phyloP scores from a whole-genome alignment of 345 rosid genomes.

The Citrus glauca region DNA sequence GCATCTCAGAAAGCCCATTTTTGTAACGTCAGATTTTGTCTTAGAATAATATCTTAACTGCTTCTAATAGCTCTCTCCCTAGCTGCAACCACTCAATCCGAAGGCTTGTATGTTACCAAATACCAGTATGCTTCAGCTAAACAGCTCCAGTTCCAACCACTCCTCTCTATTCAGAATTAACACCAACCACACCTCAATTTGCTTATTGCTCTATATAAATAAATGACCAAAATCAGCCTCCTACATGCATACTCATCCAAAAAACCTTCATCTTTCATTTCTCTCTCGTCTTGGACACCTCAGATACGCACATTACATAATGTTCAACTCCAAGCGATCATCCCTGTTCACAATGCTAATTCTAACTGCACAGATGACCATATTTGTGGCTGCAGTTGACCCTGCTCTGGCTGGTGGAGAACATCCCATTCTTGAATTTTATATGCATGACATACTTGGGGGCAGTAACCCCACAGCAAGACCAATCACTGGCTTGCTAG shows the following conservation, averaged over 20 bases:
- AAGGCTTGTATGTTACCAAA: too few species aligned
- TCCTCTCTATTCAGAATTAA: constrained; percentile 27
- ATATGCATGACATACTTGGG: constrained; percentile 90
- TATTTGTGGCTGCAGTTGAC: constrained; percentile 36
- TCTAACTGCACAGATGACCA: constrained; percentile 13
- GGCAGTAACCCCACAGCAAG: constrained; percentile 88
- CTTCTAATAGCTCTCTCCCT: too few species aligned
- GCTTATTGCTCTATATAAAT: constrained; percentile 24
- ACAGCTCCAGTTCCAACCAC: constrained; percentile 37
- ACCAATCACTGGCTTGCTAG: constrained; percentile 87
- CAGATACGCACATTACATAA: constrained; percentile 18
- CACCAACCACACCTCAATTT: constrained; percentile 41
- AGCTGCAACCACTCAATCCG: background rate
- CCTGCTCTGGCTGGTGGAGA: constrained; percentile 31
- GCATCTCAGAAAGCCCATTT: too few species aligned
- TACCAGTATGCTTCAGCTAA: too few species aligned
- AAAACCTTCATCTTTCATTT: constrained; percentile 1
- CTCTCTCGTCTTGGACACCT: background rate
- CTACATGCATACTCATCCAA: constrained; percentile 23
- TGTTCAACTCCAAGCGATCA: constrained; percentile 46
- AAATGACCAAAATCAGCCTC: constrained; percentile 27
- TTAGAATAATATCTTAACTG: too few species aligned
- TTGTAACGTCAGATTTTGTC: too few species aligned
- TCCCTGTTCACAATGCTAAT: constrained; percentile 26
- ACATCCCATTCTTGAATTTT: constrained; percentile 65